Percentiles rank a stretch among this genome's conserved stretches.
Conservation (phyloP, 768 basidiomycete genomes). For the Mycena vitilis region DNA sequence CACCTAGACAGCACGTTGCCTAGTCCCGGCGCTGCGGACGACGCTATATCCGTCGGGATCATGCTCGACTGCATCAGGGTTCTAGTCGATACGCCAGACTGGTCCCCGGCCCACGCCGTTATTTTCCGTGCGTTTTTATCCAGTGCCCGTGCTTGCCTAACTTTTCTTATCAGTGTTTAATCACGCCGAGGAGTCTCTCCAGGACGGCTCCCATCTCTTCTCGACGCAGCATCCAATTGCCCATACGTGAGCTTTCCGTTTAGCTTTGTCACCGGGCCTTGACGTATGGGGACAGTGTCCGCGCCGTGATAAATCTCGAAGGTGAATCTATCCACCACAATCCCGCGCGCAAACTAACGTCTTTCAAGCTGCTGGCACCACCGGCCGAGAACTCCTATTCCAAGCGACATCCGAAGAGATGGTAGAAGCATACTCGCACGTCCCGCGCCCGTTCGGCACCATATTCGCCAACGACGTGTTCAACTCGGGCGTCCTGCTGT, state of each 20-base stretch:
- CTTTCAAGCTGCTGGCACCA: conserved; percentile 80
- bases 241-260: conserved; percentile 65
- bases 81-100: conserved; percentile 70
- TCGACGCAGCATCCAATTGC: conserved; percentile 88
- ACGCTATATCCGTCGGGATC: conserved; percentile 87
- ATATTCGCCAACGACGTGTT: conserved; percentile 94
- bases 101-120: conserved; percentile 81
- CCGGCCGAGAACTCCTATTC: conserved; percentile 91
- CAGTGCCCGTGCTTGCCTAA: not conserved
- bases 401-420: conserved; percentile 96
- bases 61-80: conserved; percentile 93
- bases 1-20: conserved; percentile 94
- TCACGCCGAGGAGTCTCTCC: conserved; percentile 93
- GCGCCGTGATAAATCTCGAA: conserved; percentile 92
- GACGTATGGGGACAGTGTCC: conserved; percentile 62
- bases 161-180: conserved; percentile 79
- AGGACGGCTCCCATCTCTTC: conserved; percentile 94
- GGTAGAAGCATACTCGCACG: conserved; percentile 90
- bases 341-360: conserved; percentile 15
- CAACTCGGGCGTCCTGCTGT: conserved; percentile 88
- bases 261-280: conserved; percentile 7
- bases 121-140: conserved; percentile 70
- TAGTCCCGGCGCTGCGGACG: conserved; percentile 90
- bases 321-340: conserved; percentile 52
- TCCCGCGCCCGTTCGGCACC: conserved; percentile 89